Evolutionary conservation across 2,329 filamentous ascomycete species (phyloP).

Genomic region (Colletotrichum sojae): DNA sequence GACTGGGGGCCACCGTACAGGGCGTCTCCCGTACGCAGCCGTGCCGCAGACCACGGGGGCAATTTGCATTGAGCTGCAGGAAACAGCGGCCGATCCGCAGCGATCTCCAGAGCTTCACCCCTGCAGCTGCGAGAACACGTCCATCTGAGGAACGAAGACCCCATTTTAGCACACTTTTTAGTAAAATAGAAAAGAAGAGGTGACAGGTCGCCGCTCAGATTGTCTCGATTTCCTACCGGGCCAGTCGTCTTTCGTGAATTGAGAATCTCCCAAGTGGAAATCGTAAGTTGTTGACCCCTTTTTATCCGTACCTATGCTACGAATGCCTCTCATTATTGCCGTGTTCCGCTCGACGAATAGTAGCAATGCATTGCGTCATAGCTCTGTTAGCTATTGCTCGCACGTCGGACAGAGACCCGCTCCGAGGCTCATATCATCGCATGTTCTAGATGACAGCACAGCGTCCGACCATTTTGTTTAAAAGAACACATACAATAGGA

Average conservation of each 20-base stretch:
- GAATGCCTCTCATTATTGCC: too few species aligned
- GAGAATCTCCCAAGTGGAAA: conserved; percentile 1
- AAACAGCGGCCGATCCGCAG: conserved; percentile 28
- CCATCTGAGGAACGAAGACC: conserved; percentile 24
- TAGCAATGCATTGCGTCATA: conserved; percentile 37
- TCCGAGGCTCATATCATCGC: conserved; percentile 33
- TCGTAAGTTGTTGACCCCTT: neutral
- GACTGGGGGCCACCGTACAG: too few species aligned
- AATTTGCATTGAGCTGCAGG: conserved; percentile 23
- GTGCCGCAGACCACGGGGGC: conserved; percentile 17
- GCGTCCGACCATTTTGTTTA: neutral
- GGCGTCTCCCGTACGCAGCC: conserved; percentile 10
- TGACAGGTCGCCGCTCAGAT: conserved; percentile 4
- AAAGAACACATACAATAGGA: neutral
- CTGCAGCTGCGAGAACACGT: conserved; percentile 31
- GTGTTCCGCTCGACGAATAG: neutral
- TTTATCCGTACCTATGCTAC: too few species aligned
- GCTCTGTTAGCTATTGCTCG: conserved; percentile 32
- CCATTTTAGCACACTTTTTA: conserved; percentile 4
- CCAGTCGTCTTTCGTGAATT: neutral
- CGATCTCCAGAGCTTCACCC: conserved; percentile 39
- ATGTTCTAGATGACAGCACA: conserved; percentile 28
- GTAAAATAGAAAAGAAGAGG: neutral
- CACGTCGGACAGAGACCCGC: conserved; percentile 38
- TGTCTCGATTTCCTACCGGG: neutral